Evolutionary conservation across 352 stramenopile species (phyloP).

Genomic region (Phytophthora lateralis): DNA sequence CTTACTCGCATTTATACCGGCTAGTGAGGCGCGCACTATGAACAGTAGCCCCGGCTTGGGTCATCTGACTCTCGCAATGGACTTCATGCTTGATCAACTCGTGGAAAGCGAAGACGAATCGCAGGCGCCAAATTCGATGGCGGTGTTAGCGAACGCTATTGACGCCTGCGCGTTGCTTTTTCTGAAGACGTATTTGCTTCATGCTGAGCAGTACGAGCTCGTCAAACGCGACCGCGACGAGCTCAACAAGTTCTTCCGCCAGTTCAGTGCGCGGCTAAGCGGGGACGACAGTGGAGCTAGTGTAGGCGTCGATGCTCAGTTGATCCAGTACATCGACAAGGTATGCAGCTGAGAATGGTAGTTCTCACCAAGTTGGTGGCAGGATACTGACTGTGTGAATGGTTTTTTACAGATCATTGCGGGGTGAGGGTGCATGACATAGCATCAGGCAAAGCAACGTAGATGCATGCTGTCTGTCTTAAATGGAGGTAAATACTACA

Average conservation of each 20-base stretch:
- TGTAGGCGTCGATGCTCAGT: slow-evolving; percentile 22
- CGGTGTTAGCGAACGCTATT: slow-evolving; percentile 43
- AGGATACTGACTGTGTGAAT: slow-evolving; percentile 3
- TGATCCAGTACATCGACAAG: slow-evolving; percentile 36
- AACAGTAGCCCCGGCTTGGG: slow-evolving; percentile 35
- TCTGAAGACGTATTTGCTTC: slow-evolving; percentile 64
- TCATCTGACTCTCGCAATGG: slow-evolving; percentile 56
- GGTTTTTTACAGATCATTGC: slow-evolving; percentile 8
- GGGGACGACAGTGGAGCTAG: slow-evolving; percentile 8
- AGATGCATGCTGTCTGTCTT: too few species aligned
- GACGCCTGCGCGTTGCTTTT: slow-evolving; percentile 63
- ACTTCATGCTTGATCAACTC: slow-evolving; percentile 64
- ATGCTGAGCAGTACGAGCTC: slow-evolving; percentile 53
- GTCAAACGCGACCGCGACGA: slow-evolving; percentile 42
- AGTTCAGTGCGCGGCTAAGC: slow-evolving; percentile 34
- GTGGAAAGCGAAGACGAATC: slow-evolving; percentile 27
- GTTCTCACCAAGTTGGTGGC: background rate
- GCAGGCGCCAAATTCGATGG: slow-evolving; percentile 1
- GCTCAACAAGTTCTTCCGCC: slow-evolving; percentile 44
- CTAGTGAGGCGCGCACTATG: slow-evolving; percentile 36
- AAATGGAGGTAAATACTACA: too few species aligned
- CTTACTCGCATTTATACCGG: background rate
- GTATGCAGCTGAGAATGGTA: slow-evolving; percentile 17
- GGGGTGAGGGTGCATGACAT: background rate
- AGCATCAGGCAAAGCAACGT: too few species aligned